Evolutionary conservation across 495 filamentous ascomycete species (phyloP).

Genomic region (Talaromyces wortmannii): DNA sequence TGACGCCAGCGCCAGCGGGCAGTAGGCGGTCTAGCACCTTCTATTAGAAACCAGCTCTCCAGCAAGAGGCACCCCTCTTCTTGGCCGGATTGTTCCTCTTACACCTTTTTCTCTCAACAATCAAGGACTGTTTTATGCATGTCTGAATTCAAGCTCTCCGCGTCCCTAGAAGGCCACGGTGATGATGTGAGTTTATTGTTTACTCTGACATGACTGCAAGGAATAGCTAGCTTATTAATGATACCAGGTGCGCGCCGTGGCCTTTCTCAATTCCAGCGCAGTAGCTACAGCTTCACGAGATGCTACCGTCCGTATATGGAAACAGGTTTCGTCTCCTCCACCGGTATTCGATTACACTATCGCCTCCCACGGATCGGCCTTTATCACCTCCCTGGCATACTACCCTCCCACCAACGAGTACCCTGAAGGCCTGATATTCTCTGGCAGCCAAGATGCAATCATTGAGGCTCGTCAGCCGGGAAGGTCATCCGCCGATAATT

Average conservation of each 20-base stretch:
- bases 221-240: slow-evolving; percentile 5
- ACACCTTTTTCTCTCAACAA: background rate
- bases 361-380: slow-evolving; percentile 66
- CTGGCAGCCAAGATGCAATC: slow-evolving; percentile 82
- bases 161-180: slow-evolving; percentile 70
- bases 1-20: slow-evolving; percentile 1
- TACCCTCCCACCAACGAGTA: slow-evolving; percentile 60
- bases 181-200: slow-evolving; percentile 62
- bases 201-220: slow-evolving; percentile 9
- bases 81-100: background rate
- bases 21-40: background rate
- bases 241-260: slow-evolving; percentile 76
- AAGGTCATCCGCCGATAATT: slow-evolving; percentile 60
- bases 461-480: slow-evolving; percentile 79
- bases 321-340: slow-evolving; percentile 53
- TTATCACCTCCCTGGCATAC: slow-evolving; percentile 80
- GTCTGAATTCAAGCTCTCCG: slow-evolving; percentile 73
- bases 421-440: slow-evolving; percentile 77
- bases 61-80: no score
- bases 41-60: background rate
- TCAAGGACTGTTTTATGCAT: slow-evolving; percentile 24
- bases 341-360: slow-evolving; percentile 71
- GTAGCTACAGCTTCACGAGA: slow-evolving; percentile 86
- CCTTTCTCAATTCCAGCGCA: slow-evolving; percentile 65
- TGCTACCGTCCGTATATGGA: slow-evolving; percentile 85